phyloP scores from a whole-genome alignment of 345 rosid genomes.

The Lepidium africanum region DNA sequence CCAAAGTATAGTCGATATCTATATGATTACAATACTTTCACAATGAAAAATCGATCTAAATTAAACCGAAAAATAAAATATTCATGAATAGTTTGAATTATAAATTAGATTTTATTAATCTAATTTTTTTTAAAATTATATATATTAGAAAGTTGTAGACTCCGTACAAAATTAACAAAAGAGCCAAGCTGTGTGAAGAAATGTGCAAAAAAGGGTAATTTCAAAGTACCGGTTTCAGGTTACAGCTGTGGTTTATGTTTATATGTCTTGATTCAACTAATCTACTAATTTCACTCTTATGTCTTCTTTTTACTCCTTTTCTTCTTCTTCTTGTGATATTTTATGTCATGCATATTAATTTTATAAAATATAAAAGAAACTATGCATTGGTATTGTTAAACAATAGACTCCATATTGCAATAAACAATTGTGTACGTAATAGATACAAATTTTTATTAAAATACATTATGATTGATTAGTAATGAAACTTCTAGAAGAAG shows the following conservation, averaged over 20 bases:
- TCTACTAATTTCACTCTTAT: conserved; percentile 8
- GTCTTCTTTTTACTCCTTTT: background rate
- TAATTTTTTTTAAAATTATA: background rate
- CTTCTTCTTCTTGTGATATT: background rate
- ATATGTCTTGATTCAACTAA: conserved; percentile 21
- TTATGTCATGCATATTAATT: no score
- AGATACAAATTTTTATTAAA: background rate
- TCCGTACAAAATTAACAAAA: background rate
- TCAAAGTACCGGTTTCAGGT: conserved; percentile 18
- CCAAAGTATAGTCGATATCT: no score
- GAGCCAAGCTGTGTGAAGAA: conserved; percentile 1
- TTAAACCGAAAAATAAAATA: no score
- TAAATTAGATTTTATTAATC: no score
- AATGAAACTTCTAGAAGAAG: conserved; percentile 1
- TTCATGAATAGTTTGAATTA: no score
- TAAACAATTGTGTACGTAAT: background rate
- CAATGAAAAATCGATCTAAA: no score
- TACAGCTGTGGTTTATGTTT: conserved; percentile 19
- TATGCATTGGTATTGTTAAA: background rate
- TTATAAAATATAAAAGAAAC: background rate
- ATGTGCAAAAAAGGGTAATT: conserved; percentile 2
- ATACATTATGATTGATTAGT: background rate
- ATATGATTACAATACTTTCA: no score
- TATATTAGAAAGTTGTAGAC: background rate
- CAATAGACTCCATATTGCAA: background rate